Evolutionary conservation across 2,329 filamentous ascomycete species (phyloP).

Genomic region (Pestalotiopsis sp.): DNA sequence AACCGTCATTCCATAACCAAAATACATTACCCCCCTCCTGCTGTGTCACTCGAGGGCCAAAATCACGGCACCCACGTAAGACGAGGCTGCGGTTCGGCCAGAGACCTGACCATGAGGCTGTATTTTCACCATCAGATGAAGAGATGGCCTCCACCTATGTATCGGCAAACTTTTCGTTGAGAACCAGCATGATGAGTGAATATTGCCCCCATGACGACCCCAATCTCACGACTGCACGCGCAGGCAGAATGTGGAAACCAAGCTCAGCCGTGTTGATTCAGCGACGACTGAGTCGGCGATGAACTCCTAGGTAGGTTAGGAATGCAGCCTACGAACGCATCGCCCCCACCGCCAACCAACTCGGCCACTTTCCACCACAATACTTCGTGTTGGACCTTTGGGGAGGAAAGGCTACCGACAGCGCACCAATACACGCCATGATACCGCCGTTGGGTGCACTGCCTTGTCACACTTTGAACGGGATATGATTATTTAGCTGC

Average conservation of each 20-base stretch:
- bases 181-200: background rate
- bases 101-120: background rate
- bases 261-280: background rate
- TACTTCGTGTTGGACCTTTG: background rate
- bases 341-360: background rate
- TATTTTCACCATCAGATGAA: background rate
- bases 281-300: background rate
- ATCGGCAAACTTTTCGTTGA: background rate
- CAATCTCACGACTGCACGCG: background rate
- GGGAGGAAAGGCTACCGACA: background rate
- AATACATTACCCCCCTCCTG: no score
- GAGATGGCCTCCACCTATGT: background rate
- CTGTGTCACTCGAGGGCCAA: no score
- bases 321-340: background rate
- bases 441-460: background rate
- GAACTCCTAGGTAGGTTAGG: background rate
- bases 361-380: background rate
- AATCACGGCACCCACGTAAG: no score
- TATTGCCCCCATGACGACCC: background rate
- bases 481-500: background rate
- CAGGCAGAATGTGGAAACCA: background rate
- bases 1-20: no score
- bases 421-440: background rate
- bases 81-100: no score
- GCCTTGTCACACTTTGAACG: background rate